These are phyloP conservation scores for Spizellomyces punctatus DNA, from an alignment of 192 early-diverging fungal species.

Conservation along the genomic window DNA sequence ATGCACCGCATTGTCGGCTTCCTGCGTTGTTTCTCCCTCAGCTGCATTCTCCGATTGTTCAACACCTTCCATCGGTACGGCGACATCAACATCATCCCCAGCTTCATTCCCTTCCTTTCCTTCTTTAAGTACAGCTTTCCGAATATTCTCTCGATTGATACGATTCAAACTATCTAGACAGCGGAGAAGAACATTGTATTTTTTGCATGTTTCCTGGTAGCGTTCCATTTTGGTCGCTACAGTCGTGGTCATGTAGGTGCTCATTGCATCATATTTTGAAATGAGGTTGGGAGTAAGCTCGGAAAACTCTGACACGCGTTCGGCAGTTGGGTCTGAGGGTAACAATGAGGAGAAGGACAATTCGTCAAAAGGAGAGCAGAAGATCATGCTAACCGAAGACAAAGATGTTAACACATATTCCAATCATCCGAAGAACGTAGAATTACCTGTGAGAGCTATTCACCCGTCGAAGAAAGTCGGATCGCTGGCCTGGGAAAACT, in stretches of 20 bases:
- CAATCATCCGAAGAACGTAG: not conserved
- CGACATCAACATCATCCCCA: not conserved
- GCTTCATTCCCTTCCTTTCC: not conserved
- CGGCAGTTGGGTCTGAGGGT: slow-evolving; percentile 1
- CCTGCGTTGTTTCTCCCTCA: not conserved
- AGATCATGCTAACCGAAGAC: slow-evolving; percentile 18
- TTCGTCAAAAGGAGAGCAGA: slow-evolving; percentile 29
- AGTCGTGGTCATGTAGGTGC: slow-evolving; percentile 7
- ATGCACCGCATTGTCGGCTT: not conserved
- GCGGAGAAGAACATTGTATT: slow-evolving; percentile 6
- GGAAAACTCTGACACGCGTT: not conserved
- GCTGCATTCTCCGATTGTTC: not conserved
- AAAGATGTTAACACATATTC: not conserved
- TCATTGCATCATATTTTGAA: slow-evolving; percentile 27
- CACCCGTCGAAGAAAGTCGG: slow-evolving; percentile 22
- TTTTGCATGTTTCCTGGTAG: slow-evolving; percentile 22
- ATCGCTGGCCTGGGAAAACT: slow-evolving; percentile 34
- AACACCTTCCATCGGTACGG: not conserved
- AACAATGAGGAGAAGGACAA: slow-evolving; percentile 16
- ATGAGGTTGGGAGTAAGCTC: slow-evolving; percentile 26
- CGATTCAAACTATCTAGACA: slow-evolving; percentile 18
- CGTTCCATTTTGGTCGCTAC: slow-evolving; percentile 23
- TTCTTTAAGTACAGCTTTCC: not conserved
- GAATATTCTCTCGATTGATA: slow-evolving; percentile 15
- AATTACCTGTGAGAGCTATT: slow-evolving; percentile 17